These are phyloP conservation scores for Malassezia slooffiae DNA, from an alignment of 1,284 basidiomycete species.

Conservation along the genomic window DNA sequence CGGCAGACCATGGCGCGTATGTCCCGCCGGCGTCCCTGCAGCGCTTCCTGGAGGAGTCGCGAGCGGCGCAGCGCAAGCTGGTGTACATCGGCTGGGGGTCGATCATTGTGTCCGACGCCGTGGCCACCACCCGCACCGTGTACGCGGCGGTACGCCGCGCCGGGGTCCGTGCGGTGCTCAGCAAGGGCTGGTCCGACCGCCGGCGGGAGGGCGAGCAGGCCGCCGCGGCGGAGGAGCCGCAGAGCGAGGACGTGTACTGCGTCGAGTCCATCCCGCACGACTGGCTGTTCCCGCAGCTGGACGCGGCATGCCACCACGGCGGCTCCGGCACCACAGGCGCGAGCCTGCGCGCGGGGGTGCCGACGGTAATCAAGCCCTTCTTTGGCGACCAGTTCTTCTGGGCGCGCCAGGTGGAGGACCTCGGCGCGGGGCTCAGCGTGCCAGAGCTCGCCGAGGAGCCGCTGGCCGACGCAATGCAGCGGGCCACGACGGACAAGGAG, in stretches of 20 bases:
- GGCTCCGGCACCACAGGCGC: slow-evolving; percentile 93
- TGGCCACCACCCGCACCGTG: slow-evolving; percentile 76
- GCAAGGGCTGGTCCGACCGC: slow-evolving; percentile 95
- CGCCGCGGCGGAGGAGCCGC: slow-evolving; percentile 40
- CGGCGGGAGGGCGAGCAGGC: slow-evolving; percentile 29
- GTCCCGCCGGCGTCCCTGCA: slow-evolving; percentile 67
- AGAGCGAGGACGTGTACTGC: slow-evolving; percentile 56
- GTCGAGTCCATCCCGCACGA: slow-evolving; percentile 87
- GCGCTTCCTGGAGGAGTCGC: slow-evolving; percentile 69
- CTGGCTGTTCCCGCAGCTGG: slow-evolving; percentile 86
- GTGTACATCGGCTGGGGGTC: slow-evolving; percentile 99
- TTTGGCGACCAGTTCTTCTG: slow-evolving; percentile 96
- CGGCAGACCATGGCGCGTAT: slow-evolving; percentile 72
- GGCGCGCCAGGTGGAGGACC: slow-evolving; percentile 77
- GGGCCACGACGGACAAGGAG: slow-evolving; percentile 73
- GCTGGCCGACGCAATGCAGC: slow-evolving; percentile 63
- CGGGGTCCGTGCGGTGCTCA: slow-evolving; percentile 79
- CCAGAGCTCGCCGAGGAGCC: slow-evolving; percentile 69
- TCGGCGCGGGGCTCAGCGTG: slow-evolving; percentile 76
- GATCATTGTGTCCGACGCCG: slow-evolving; percentile 89
- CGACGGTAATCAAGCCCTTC: slow-evolving; percentile 91
- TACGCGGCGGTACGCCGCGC: slow-evolving; percentile 69
- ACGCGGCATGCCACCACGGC: slow-evolving; percentile 91
- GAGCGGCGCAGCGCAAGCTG: slow-evolving; percentile 66
- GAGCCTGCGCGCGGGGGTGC: slow-evolving; percentile 77